Conservation (phyloP, 2,329 filamentous ascomycete species). For the Pseudogymnoascus sp. region DNA sequence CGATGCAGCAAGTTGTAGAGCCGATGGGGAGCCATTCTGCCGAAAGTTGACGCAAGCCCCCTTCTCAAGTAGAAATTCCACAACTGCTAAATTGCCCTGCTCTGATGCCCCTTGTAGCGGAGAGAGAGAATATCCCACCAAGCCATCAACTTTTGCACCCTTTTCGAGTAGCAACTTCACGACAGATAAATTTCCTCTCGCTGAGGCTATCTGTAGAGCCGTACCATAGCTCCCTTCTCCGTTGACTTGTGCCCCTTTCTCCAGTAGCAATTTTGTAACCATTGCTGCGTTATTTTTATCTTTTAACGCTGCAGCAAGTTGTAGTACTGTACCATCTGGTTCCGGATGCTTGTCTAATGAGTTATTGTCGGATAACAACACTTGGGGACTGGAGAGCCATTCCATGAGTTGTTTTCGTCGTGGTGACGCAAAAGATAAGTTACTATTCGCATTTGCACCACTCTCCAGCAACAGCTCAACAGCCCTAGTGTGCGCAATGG, state of each 20-base stretch:
- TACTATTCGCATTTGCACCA: background rate
- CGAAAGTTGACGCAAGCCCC: background rate
- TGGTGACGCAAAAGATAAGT: background rate
- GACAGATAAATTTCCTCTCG: background rate
- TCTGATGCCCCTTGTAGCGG: background rate
- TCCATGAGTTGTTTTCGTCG: background rate
- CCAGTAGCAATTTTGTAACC: background rate
- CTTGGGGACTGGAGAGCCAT: background rate
- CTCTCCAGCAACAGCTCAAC: background rate
- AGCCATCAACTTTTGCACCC: background rate
- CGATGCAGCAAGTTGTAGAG: background rate
- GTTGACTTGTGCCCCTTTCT: conserved; percentile 6
- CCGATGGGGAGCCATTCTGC: background rate
- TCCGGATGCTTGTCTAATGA: background rate
- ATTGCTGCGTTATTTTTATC: background rate
- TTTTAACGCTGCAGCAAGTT: background rate
- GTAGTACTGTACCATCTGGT: background rate
- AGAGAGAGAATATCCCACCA: background rate
- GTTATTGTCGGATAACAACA: background rate
- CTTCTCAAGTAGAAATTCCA: background rate
- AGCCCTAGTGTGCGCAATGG: background rate
- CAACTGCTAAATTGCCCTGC: background rate
- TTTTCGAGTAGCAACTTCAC: background rate
- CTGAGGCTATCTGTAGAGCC: background rate
- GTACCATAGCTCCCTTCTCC: background rate